phyloP scores from a whole-genome alignment of 2,329 filamentous ascomycete genomes.

The Plectosphaerella plurivora region DNA sequence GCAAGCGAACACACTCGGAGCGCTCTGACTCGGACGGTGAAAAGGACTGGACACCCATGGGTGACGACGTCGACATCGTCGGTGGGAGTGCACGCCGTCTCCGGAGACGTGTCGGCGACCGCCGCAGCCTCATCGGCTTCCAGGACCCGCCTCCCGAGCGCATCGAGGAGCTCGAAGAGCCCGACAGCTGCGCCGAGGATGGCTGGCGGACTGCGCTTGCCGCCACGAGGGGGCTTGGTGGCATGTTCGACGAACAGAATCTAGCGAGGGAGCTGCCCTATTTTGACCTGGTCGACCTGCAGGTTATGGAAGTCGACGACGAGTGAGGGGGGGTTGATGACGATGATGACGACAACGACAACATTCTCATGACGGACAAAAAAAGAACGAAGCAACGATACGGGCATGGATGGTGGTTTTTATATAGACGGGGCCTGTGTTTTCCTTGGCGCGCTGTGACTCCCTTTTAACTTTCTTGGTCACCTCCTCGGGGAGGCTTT shows the following conservation, averaged over 20 bases:
- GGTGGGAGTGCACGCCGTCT: slow-evolving; percentile 44
- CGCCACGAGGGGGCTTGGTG: background rate
- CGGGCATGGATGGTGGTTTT: background rate
- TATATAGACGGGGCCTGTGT: background rate
- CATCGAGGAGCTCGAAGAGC: slow-evolving; percentile 51
- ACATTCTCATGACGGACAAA: background rate
- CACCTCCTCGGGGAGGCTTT: background rate
- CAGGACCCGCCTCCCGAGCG: slow-evolving; percentile 43
- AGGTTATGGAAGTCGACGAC: slow-evolving; percentile 47
- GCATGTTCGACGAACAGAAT: slow-evolving; percentile 15
- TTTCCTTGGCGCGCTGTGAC: background rate
- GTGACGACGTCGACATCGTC: slow-evolving; percentile 34
- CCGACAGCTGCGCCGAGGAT: slow-evolving; percentile 40
- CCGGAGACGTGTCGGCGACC: slow-evolving; percentile 38
- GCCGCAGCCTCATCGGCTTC: slow-evolving; percentile 43
- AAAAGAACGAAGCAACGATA: slow-evolving; percentile 1
- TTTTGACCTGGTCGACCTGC: slow-evolving; percentile 39
- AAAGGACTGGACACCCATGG: slow-evolving; percentile 23
- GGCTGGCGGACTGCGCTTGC: slow-evolving; percentile 19
- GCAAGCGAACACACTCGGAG: slow-evolving; percentile 50
- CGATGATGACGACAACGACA: background rate
- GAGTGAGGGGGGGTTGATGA: slow-evolving; percentile 14
- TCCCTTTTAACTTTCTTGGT: background rate
- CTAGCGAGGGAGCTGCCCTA: slow-evolving; percentile 45
- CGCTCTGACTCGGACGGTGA: slow-evolving; percentile 43